Evolutionary conservation across 2,329 filamentous ascomycete genomes (phyloP), one percentile per base, ranked within the genome.

Genomic region (Pezicula carpinea): DNA sequence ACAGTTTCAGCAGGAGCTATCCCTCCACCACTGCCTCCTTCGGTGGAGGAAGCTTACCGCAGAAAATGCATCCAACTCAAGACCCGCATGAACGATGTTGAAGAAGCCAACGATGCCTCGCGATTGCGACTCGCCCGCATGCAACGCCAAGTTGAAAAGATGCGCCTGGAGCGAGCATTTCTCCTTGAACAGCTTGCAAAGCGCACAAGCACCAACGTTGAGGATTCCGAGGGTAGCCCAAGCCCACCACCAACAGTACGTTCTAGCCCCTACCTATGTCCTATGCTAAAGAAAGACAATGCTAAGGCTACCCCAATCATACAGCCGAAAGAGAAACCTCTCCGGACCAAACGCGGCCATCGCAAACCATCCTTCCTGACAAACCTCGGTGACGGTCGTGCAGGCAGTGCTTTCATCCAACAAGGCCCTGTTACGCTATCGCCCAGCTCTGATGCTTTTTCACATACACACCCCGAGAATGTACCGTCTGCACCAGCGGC

Each of bases 61-160:
- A 82, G 89, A 55, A 97, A 99, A 80, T 97, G 92, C 68, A 89
- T 96, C 64, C 87, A 95, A 59, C 80, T 99, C 18, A 95, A 95
- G 71, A 87, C 89, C 59, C 87, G 93, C 51, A 88, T 93, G 54
- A 87, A 84, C 65, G 91, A 96, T 66, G 89, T 97, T 59, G 91
- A 97, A 66, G 83, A 89, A 50, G 85, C 89, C 62, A 96, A 96
- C 66, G 90, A 96, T 59, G 80, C 87, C 48, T 85, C 89, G 39
- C 82, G 89, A 45, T 73, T 89, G 44, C 86, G 89, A 43, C 86
- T 96, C 53, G 75, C 79, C 34, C 85, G 91, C 40, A 80, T 95
- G 52, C 84, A 87, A 66, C 83, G 91, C 54, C 87, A 89, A 61
- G 85, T 96, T 57, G 86, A 95, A 66, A 96, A 97, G 71, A 82